phyloP scores from a whole-genome alignment of 495 filamentous ascomycete species.

The Podospora sp. region DNA sequence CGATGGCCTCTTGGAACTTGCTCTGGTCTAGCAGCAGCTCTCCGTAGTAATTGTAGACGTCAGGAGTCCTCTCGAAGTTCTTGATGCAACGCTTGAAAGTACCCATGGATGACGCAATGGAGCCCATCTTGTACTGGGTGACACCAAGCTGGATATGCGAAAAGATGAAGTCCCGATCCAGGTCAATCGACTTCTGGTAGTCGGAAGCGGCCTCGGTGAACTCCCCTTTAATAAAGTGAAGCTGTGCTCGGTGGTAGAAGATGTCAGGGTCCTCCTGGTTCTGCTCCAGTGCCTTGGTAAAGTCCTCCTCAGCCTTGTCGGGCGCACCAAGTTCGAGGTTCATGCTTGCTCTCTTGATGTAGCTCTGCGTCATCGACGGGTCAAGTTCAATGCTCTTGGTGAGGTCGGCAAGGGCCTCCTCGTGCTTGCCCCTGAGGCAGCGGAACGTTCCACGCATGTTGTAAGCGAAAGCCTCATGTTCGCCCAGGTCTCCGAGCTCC shows the following conservation, averaged over 20 bases:
- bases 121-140: conserved; percentile 99
- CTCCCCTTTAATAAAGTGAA: conserved; percentile 96
- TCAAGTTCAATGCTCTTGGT: conserved; percentile 90
- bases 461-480: conserved; percentile 86
- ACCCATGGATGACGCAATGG: conserved; percentile 95
- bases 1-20: conserved; percentile 91
- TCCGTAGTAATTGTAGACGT: conserved; percentile 99
- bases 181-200: conserved; percentile 98
- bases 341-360: conserved; percentile 98
- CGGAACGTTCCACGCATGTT: conserved; percentile 96
- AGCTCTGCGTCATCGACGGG: conserved; percentile 87
- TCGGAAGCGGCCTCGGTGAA: conserved; percentile 93
- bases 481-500: conserved; percentile 72
- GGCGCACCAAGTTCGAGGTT: conserved; percentile 94
- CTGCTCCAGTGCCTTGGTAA: conserved; percentile 80
- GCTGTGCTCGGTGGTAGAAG: conserved; percentile 98
- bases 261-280: conserved; percentile 93
- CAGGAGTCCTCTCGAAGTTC: conserved; percentile 94
- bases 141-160: conserved; percentile 99
- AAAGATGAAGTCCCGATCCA: conserved; percentile 95
- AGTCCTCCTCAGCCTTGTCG: conserved; percentile 84
- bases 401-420: conserved; percentile 77
- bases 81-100: conserved; percentile 97
- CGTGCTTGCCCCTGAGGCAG: conserved; percentile 86
- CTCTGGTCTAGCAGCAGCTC: conserved; percentile 97